Evolutionary conservation across 768 basidiomycete species (phyloP), one percentile per base, ranked within the genome.

Genomic region (Agrocybe pediades): DNA sequence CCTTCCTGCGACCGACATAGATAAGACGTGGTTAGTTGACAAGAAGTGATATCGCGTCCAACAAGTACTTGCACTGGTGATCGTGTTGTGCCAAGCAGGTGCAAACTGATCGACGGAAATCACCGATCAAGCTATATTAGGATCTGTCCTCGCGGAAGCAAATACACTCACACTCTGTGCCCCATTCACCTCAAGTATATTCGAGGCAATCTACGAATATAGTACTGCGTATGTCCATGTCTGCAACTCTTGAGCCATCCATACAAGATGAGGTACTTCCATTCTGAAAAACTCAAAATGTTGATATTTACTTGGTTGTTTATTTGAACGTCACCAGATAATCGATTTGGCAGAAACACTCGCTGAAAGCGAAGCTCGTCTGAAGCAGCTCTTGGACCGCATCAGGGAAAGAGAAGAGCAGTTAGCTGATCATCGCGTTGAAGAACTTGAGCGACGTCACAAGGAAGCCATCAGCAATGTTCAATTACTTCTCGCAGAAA

Each of bases 361-460:
- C 25, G 56, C 56, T 8, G 61, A 62, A 7, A 47, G 41, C 43
- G 58, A 60, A 44, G 53, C 23, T 21, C 53, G 58, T 24, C 49
- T 65, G 9, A 36, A 58, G 24, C 39, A 47, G 20, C 19, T 66
- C n/a, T 57, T 53, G 33, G 45, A 41, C 16, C 61, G 57, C 25
- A 19, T 62, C 9, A 51, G 59, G n/a, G 42, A 58, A 36, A 17
- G 44, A 11, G 57, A 63, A 25, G 30, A 43, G 52, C 6, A 55
- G 62, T 21, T 44, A 44, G 17, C 62, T 45, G 52, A 53, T 63
- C 20, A 53, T 26, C 73, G 74, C 26, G 63, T 72, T 13, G 59
- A 67, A 9, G 73, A 77, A 21, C 71, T 81, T 21, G 74, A 83
- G 53, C 57, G 60, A 13, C 59, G 62, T 36, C 64, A 61, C 42